phyloP scores from a whole-genome alignment of 1,284 basidiomycete genomes.

The Xerocomus cyaneibrunnescens region DNA sequence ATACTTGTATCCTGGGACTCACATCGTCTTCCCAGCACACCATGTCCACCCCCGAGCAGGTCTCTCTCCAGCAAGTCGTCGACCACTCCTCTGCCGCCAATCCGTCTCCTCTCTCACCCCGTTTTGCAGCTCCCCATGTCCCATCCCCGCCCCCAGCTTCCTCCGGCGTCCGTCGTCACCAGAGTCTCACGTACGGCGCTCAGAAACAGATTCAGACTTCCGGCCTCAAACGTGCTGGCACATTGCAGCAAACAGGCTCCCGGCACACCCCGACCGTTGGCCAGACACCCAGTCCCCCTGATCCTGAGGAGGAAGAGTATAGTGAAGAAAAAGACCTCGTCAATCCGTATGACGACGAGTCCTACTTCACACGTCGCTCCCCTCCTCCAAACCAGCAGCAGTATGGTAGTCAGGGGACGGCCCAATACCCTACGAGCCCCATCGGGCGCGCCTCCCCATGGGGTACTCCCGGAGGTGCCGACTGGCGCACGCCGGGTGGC shows the following conservation, averaged over 20 bases:
- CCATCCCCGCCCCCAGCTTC: slow-evolving; percentile 70
- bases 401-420: slow-evolving; percentile 30
- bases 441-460: slow-evolving; percentile 68
- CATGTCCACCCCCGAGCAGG: slow-evolving; percentile 38
- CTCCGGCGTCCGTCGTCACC: slow-evolving; percentile 71
- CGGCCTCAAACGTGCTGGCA: slow-evolving; percentile 69
- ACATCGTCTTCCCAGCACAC: slow-evolving; percentile 24
- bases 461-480: slow-evolving; percentile 49
- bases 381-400: slow-evolving; percentile 33
- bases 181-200: slow-evolving; percentile 70
- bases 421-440: slow-evolving; percentile 57
- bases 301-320: slow-evolving; percentile 56
- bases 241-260: slow-evolving; percentile 55
- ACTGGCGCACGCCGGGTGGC: slow-evolving; percentile 57
- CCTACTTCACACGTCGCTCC: slow-evolving; percentile 42
- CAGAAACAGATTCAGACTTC: slow-evolving; percentile 46
- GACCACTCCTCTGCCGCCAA: slow-evolving; percentile 43
- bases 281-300: slow-evolving; percentile 45
- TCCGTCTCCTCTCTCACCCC: slow-evolving; percentile 62
- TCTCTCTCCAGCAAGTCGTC: slow-evolving; percentile 50
- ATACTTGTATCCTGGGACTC: background rate
- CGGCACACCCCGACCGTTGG: slow-evolving; percentile 33
- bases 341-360: slow-evolving; percentile 56
- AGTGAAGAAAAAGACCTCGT: slow-evolving; percentile 52
- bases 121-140: slow-evolving; percentile 50